phyloP scores from a whole-genome alignment of 2,329 filamentous ascomycete species.

The Alternaria incomplexa region DNA sequence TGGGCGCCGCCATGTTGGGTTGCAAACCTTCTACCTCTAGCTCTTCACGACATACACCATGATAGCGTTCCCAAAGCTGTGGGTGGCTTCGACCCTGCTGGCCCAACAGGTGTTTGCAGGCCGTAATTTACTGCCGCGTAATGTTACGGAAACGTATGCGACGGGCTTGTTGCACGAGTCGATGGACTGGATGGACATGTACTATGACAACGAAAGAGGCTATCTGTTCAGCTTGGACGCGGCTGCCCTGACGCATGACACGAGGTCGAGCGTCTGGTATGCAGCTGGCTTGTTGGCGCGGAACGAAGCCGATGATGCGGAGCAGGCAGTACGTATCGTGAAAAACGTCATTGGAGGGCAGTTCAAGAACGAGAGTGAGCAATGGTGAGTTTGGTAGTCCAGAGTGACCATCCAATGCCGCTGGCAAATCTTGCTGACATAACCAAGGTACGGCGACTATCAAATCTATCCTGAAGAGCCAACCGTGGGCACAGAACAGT shows the following conservation, averaged over 20 bases:
- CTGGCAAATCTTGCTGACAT: neutral
- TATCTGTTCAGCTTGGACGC: conserved; percentile 61
- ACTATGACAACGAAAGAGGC: conserved; percentile 59
- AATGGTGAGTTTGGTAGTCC: conserved; percentile 56
- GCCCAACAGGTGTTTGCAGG: conserved; percentile 10
- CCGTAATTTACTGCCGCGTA: conserved; percentile 12
- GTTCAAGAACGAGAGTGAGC: conserved; percentile 58
- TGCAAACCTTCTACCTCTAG: neutral
- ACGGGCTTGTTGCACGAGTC: conserved; percentile 49
- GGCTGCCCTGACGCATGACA: conserved; percentile 61
- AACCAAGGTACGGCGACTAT: conserved; percentile 56
- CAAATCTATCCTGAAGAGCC: conserved; percentile 64
- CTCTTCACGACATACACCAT: conserved; percentile 1
- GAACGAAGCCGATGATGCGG: conserved; percentile 58
- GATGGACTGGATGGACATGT: conserved; percentile 63
- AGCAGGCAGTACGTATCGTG: conserved; percentile 61
- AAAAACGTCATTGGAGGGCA: conserved; percentile 61
- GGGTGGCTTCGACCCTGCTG: conserved; percentile 17
- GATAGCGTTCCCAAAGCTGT: conserved; percentile 16
- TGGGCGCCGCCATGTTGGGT: neutral
- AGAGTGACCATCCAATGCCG: no score
- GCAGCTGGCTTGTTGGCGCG: conserved; percentile 63
- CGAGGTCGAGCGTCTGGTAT: conserved; percentile 65
- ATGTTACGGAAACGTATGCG: conserved; percentile 24
- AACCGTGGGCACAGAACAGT: conserved; percentile 59